A percentile compares a stretch with the other conserved stretches of the same genome.
Evolutionary conservation across 768 basidiomycete species (phyloP).

Genomic region (Mycena vulgaris): DNA sequence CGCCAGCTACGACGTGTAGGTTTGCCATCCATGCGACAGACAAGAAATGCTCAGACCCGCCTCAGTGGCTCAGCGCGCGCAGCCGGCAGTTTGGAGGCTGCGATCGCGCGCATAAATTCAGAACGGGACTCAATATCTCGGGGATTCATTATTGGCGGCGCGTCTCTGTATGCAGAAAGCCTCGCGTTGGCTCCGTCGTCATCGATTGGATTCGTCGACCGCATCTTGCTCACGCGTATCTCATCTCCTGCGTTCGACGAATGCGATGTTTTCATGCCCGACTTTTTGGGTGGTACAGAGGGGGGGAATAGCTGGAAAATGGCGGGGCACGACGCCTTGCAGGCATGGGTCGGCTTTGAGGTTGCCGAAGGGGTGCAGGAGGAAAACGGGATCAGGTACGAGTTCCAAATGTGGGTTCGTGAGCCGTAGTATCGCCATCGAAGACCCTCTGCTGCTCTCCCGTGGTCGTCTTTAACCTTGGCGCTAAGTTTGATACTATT

Average conservation of each 20-base stretch:
- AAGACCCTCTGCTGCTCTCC: neutral
- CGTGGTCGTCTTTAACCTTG: conserved; percentile 66
- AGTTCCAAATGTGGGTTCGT: conserved; percentile 96
- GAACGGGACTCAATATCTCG: conserved; percentile 58
- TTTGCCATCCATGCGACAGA: conserved; percentile 12
- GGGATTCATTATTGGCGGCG: conserved; percentile 94
- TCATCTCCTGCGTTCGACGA: conserved; percentile 79
- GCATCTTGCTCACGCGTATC: conserved; percentile 91
- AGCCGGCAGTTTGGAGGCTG: conserved; percentile 56
- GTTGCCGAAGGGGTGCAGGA: conserved; percentile 83
- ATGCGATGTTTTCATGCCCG: conserved; percentile 91
- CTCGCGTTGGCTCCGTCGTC: conserved; percentile 60
- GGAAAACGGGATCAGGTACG: conserved; percentile 89
- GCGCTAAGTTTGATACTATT: conserved; percentile 60
- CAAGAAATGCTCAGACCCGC: conserved; percentile 14
- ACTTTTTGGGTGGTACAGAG: conserved; percentile 63
- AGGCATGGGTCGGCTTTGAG: conserved; percentile 85
- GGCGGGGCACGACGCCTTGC: conserved; percentile 74
- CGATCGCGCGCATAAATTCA: conserved; percentile 47
- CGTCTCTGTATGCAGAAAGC: conserved; percentile 82
- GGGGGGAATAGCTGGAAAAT: conserved; percentile 64
- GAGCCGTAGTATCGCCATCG: conserved; percentile 37
- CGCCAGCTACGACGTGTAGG: conserved; percentile 74
- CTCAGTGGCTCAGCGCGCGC: conserved; percentile 21
- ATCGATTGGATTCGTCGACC: conserved; percentile 69